Evolutionary conservation across 1,284 basidiomycete genomes (phyloP), one percentile per base, ranked within the genome.

Genomic region (Austroboletus niveus): DNA sequence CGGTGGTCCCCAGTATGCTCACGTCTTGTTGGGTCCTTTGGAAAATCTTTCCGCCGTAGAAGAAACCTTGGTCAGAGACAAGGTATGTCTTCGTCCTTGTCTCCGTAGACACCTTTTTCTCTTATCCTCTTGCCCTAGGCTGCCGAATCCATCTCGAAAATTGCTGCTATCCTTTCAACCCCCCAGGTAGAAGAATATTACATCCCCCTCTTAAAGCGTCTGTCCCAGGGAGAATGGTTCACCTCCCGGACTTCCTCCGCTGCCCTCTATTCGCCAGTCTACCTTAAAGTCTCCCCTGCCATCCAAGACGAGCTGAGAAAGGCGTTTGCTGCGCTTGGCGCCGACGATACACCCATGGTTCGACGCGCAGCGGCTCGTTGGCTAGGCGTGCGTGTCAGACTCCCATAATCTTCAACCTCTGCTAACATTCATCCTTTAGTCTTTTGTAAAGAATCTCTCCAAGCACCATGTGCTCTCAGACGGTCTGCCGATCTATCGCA

Each of bases 291-390:
- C 12, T 80, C 86, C 2, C 71, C 85, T 15, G 65, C 78, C 41
- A 78, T 88, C 49, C 94, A 98, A 71, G 92, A 94, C 53, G 96
- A 98, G 50, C 76, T 99, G 64, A 84, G 95, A 59, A 90, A 89
- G 70, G 84, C 89, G 54, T 99, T 92, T 64, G 80, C 85, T 14
- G 79, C 83, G 17, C 81, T 99, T 36, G 90, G 90, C 42, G 82
- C 86, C 32, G 97, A 99, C 68, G 97, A 99, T 69, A 99, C 97
- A 14, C 97, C 97, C 34, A 99, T 99, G 97, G 97, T 99, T 57
- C 82, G 96, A 66, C 81, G 97, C 57, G 95, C 97, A 27, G 95
- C 94, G 45, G 95, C 96, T 11, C 97, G 95, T 71, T 94, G 92
- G 80, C 87, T 99, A 49, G 95, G 91, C 45, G 93, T 96, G 69